phyloP scores from a whole-genome alignment of 768 basidiomycete genomes.

The Boletus insuetus region DNA sequence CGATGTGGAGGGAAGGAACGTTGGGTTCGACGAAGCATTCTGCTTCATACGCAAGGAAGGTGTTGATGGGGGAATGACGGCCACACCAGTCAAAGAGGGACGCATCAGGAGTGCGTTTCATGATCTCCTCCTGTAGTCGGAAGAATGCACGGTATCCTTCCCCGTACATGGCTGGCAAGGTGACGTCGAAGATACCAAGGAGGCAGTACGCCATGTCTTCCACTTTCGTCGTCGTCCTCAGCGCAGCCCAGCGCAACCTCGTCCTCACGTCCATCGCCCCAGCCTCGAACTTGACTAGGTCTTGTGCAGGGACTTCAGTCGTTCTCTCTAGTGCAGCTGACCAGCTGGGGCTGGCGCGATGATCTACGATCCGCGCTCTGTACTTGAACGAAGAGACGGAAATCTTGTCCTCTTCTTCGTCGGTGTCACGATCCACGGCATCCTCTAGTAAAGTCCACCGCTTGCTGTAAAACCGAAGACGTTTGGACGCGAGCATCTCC shows the following conservation, averaged over 20 bases:
- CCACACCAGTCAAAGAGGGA: constrained; percentile 29
- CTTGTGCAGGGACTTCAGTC: constrained; percentile 11
- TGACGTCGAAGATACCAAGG: constrained; percentile 29
- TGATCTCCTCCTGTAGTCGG: constrained; percentile 28
- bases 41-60: constrained; percentile 19
- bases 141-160: constrained; percentile 28
- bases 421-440: constrained; percentile 15
- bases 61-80: constrained; percentile 16
- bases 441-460: constrained; percentile 25
- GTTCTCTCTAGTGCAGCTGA: constrained; percentile 6
- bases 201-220: constrained; percentile 33
- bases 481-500: constrained; percentile 25
- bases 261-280: constrained; percentile 17
- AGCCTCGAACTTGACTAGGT: constrained; percentile 11
- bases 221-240: constrained; percentile 24
- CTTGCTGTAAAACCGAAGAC: constrained; percentile 28
- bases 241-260: constrained; percentile 28
- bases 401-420: constrained; percentile 7
- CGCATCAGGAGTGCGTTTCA: constrained; percentile 25
- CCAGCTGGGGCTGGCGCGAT: constrained; percentile 16
- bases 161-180: constrained; percentile 26
- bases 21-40: constrained; percentile 14
- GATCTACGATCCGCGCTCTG: constrained; percentile 21
- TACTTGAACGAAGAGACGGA: constrained; percentile 17
- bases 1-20: constrained; percentile 1